Conservation (phyloP, 2,329 filamentous ascomycete genomes). For the Fusarium zealandicum region DNA sequence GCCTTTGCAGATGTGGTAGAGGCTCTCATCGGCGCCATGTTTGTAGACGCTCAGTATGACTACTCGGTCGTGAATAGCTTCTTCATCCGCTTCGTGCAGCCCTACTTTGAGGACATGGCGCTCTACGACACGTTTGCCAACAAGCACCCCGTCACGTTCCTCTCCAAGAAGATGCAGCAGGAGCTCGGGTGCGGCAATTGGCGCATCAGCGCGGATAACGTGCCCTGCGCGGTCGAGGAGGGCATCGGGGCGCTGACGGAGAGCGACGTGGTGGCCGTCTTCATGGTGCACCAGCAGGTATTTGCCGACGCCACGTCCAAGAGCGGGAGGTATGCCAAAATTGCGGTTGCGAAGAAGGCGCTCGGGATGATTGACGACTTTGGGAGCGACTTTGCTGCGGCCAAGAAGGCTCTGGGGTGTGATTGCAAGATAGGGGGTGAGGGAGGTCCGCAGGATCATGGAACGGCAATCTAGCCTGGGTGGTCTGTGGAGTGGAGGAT, state of each 20-base stretch:
- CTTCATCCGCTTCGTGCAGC: slow-evolving; percentile 75
- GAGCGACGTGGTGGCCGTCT: slow-evolving; percentile 70
- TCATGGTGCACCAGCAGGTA: slow-evolving; percentile 77
- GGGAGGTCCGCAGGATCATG: slow-evolving; percentile 9
- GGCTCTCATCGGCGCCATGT: slow-evolving; percentile 86
- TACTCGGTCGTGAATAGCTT: slow-evolving; percentile 77
- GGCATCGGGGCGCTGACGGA: slow-evolving; percentile 49
- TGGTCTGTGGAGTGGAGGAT: neutral
- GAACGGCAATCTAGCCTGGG: slow-evolving; percentile 20
- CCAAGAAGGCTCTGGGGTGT: slow-evolving; percentile 67
- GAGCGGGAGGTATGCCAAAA: slow-evolving; percentile 76
- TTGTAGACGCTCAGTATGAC: slow-evolving; percentile 86
- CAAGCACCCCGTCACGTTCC: slow-evolving; percentile 81
- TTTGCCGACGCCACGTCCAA: slow-evolving; percentile 67
- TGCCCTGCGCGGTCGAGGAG: slow-evolving; percentile 51
- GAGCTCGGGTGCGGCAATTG: slow-evolving; percentile 70
- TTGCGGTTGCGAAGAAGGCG: slow-evolving; percentile 68
- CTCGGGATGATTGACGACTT: slow-evolving; percentile 56
- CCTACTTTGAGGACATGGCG: slow-evolving; percentile 84
- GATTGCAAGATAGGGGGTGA: slow-evolving; percentile 56
- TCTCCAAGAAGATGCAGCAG: slow-evolving; percentile 69
- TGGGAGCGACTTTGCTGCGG: slow-evolving; percentile 56
- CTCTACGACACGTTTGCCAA: slow-evolving; percentile 88
- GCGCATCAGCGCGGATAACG: slow-evolving; percentile 60
- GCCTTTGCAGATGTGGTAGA: slow-evolving; percentile 86